These are phyloP conservation scores for Fraxinus platypoda DNA, from an alignment of 305 asterid genomes.

Conservation along the genomic window DNA sequence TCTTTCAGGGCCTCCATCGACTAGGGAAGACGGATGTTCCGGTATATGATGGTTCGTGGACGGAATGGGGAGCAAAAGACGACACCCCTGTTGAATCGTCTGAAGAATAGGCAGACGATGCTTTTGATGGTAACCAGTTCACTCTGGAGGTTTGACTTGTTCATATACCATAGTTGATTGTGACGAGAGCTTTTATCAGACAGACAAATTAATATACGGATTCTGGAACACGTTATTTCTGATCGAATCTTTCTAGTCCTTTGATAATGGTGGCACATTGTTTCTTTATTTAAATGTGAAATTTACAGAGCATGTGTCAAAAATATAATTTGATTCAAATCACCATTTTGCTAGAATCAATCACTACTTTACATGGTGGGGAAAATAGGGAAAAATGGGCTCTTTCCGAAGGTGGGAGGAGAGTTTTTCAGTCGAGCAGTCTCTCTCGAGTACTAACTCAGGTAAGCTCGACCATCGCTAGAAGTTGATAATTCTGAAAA, in stretches of 20 bases:
- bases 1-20: slow-evolving; percentile 72
- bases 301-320: not conserved
- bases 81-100: slow-evolving; percentile 53
- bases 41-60: slow-evolving; percentile 92
- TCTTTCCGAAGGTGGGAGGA: not conserved
- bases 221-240: not conserved
- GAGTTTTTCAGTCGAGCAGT: not conserved
- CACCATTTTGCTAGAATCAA: not conserved
- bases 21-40: slow-evolving; percentile 71
- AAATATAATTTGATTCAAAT: not conserved
- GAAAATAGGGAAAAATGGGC: not conserved
- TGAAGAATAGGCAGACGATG: slow-evolving; percentile 23
- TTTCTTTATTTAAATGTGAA: not conserved
- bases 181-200: not conserved
- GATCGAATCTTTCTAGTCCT: not conserved
- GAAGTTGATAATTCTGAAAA: not conserved
- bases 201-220: not conserved
- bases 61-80: slow-evolving; percentile 72
- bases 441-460: not conserved
- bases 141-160: not conserved
- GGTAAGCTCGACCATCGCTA: not conserved
- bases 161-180: not conserved
- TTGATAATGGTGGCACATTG: not conserved
- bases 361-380: not conserved
- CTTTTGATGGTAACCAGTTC: not conserved